Percentiles rank a stretch among this genome's conserved stretches.
Evolutionary conservation across 2,329 filamentous ascomycete genomes (phyloP).

Genomic region (Trichophyton simii): DNA sequence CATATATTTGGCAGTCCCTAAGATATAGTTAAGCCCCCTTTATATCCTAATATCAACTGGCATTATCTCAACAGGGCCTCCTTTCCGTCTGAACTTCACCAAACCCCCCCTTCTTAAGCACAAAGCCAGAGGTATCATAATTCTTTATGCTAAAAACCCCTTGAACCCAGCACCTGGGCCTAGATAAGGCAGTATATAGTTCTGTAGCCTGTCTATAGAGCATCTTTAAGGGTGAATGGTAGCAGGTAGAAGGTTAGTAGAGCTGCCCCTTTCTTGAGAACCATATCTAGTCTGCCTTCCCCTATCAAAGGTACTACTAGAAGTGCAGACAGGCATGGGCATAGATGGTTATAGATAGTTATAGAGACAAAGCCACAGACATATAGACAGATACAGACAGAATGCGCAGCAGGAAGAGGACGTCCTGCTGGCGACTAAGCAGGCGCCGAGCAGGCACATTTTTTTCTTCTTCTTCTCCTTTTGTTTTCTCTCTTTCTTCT

Average conservation of each 20-base stretch:
- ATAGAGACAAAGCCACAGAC: no score
- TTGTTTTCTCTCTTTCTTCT: neutral
- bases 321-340: no score
- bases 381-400: neutral
- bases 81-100: neutral
- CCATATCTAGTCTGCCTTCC: no score
- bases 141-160: neutral
- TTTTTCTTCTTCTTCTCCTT: neutral
- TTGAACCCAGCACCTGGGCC: neutral
- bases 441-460: neutral
- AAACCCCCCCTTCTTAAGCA: neutral
- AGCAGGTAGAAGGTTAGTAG: no score
- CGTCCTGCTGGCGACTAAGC: neutral
- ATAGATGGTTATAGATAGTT: no score
- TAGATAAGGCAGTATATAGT: no score
- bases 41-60: neutral
- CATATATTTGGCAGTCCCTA: neutral
- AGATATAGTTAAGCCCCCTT: neutral
- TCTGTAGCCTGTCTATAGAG: neutral
- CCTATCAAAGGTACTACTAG: no score
- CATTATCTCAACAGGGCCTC: neutral
- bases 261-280: no score
- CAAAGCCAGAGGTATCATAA: neutral
- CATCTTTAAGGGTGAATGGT: no score
- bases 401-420: neutral